phyloP scores from a whole-genome alignment of 2,329 filamentous ascomycete species.

The Aspergillus jensenii region DNA sequence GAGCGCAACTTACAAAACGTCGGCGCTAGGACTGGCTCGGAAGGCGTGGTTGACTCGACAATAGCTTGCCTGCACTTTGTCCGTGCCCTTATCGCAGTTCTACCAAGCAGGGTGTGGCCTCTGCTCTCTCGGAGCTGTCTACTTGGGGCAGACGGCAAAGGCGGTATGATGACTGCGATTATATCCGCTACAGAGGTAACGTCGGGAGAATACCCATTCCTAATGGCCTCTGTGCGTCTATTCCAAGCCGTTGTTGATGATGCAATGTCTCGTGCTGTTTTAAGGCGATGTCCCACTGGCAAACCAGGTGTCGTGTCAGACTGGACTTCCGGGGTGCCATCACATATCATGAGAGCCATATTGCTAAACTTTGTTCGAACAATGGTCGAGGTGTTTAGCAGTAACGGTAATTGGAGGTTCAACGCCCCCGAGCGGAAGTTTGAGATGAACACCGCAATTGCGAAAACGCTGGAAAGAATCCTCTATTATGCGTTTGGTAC shows the following conservation, averaged over 20 bases:
- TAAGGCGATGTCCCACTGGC: slow-evolving; percentile 37
- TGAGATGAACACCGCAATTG: slow-evolving; percentile 66
- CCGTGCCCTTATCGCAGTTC: slow-evolving; percentile 66
- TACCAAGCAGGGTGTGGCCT: slow-evolving; percentile 85
- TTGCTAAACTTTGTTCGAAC: slow-evolving; percentile 71
- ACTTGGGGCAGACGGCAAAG: slow-evolving; percentile 72
- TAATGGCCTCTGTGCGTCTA: slow-evolving; percentile 70
- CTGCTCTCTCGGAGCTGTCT: slow-evolving; percentile 80
- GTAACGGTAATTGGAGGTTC: slow-evolving; percentile 83
- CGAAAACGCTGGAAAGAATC: slow-evolving; percentile 69
- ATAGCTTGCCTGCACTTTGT: slow-evolving; percentile 80
- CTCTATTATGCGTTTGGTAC: slow-evolving; percentile 73
- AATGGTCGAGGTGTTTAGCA: slow-evolving; percentile 81
- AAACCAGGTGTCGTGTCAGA: slow-evolving; percentile 34
- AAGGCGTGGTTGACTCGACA: slow-evolving; percentile 65
- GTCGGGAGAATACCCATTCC: slow-evolving; percentile 72
- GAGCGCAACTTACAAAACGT: slow-evolving; percentile 60
- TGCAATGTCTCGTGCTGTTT: slow-evolving; percentile 58
- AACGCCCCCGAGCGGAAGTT: slow-evolving; percentile 65
- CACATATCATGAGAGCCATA: slow-evolving; percentile 72
- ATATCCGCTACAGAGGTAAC: slow-evolving; percentile 81
- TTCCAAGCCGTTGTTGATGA: slow-evolving; percentile 76
- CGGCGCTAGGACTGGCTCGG: slow-evolving; percentile 60
- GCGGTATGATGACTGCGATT: slow-evolving; percentile 73
- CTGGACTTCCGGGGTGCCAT: slow-evolving; percentile 71